phyloP scores from a whole-genome alignment of 1,284 basidiomycete species.

The Boletus mariae region DNA sequence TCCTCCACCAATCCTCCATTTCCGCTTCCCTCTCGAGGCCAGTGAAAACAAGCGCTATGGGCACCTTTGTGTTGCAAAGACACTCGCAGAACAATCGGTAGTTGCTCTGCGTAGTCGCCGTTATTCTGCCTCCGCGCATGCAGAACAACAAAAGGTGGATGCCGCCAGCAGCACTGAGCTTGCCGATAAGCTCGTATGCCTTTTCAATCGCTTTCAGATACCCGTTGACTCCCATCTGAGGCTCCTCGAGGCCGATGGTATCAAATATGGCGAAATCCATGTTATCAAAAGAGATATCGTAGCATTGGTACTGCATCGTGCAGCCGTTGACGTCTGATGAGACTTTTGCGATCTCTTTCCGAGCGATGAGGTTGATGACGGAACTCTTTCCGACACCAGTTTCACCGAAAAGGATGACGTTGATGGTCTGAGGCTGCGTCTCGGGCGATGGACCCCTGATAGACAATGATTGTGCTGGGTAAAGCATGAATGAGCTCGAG shows the following conservation, averaged over 20 bases:
- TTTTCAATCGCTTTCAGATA: conserved; percentile 33
- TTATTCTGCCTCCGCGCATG: conserved; percentile 37
- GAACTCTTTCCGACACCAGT: conserved; percentile 36
- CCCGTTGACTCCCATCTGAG: conserved; percentile 27
- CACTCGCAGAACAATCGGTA: conserved; percentile 36
- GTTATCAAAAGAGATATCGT: conserved; percentile 21
- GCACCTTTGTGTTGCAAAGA: conserved; percentile 35
- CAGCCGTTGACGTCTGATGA: conserved; percentile 31
- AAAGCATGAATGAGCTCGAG: neutral
- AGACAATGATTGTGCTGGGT: neutral
- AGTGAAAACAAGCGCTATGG: conserved; percentile 39
- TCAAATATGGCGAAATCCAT: conserved; percentile 33
- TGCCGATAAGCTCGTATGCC: conserved; percentile 34
- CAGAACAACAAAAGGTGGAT: conserved; percentile 40
- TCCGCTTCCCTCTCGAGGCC: conserved; percentile 35
- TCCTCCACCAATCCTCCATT: conserved; percentile 41
- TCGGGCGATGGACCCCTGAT: neutral
- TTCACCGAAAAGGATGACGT: conserved; percentile 33
- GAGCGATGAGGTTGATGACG: conserved; percentile 34
- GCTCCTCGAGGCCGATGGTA: conserved; percentile 42
- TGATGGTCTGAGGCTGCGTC: conserved; percentile 8
- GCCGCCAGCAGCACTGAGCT: conserved; percentile 31
- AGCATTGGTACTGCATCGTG: conserved; percentile 29
- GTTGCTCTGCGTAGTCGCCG: conserved; percentile 33
- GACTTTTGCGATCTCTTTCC: conserved; percentile 21